A percentile compares a stretch with the other conserved stretches of the same genome.
These are phyloP conservation scores for Talaromyces wortmannii DNA, from an alignment of 495 filamentous ascomycete species.

Conservation along the genomic window DNA sequence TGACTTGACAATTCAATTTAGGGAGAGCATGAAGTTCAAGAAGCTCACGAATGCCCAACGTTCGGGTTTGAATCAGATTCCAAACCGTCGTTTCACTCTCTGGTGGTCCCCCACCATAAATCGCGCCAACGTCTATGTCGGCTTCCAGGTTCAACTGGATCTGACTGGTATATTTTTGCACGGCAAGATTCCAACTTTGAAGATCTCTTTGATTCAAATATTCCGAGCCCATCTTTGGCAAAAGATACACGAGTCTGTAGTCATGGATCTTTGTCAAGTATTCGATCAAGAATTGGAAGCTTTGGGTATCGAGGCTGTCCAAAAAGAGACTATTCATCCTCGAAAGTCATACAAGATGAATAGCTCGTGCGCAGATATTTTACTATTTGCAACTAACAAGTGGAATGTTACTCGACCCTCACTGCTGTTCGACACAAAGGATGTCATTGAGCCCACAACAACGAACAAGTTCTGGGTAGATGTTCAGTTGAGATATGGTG, in stretches of 20 bases:
- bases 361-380: slow-evolving; percentile 96
- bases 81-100: slow-evolving; percentile 96
- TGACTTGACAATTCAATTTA: background rate
- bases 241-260: slow-evolving; percentile 98
- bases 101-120: slow-evolving; percentile 92
- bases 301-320: slow-evolving; percentile 94
- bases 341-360: slow-evolving; percentile 99
- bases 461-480: slow-evolving; percentile 99
- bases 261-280: slow-evolving; percentile 99
- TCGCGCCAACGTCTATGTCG: slow-evolving; percentile 56
- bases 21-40: slow-evolving; percentile 83
- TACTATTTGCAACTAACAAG: slow-evolving; percentile 96
- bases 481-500: slow-evolving; percentile 95
- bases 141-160: slow-evolving; percentile 99
- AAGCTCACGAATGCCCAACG: slow-evolving; percentile 98
- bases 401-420: slow-evolving; percentile 97
- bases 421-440: slow-evolving; percentile 91
- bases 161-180: slow-evolving; percentile 99
- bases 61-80: slow-evolving; percentile 98
- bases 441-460: slow-evolving; percentile 87
- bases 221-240: slow-evolving; percentile 99
- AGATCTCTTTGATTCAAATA: slow-evolving; percentile 98
- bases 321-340: slow-evolving; percentile 99
- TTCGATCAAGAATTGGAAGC: slow-evolving; percentile 97
- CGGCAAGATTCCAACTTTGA: slow-evolving; percentile 97